These are phyloP conservation scores for Alnus glutinosa DNA, from an alignment of 306 rosid species.

Conservation along the genomic window DNA sequence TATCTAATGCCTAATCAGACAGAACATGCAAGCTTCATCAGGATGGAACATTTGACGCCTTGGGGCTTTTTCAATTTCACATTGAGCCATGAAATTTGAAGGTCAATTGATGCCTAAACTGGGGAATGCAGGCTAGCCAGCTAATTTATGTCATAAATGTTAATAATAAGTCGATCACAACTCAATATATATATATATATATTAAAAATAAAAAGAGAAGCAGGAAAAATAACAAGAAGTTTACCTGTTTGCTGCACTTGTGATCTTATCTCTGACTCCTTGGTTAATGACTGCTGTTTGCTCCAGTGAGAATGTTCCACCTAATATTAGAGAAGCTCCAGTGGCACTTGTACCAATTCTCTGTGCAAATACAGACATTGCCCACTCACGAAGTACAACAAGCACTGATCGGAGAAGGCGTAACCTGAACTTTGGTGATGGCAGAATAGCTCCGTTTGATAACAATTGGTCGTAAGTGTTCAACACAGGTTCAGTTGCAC, in stretches of 20 bases:
- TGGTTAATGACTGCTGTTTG: conserved; percentile 65
- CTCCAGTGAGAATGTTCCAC: conserved; percentile 76
- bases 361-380: conserved; percentile 79
- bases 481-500: conserved; percentile 91
- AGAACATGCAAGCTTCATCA: background rate
- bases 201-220: conserved; percentile 3
- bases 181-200: too few relatives aligned
- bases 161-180: background rate
- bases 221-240: conserved; percentile 21
- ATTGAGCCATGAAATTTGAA: background rate
- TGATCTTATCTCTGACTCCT: conserved; percentile 90
- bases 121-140: background rate
- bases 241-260: conserved; percentile 90
- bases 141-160: background rate
- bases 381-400: conserved; percentile 90
- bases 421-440: conserved; percentile 81
- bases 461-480: conserved; percentile 85
- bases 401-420: conserved; percentile 92
- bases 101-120: background rate
- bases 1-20: background rate
- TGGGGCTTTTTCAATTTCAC: background rate
- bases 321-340: conserved; percentile 66
- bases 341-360: conserved; percentile 60
- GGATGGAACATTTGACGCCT: conserved; percentile 2
- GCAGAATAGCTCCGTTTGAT: conserved; percentile 80